These are phyloP conservation scores for Cryphonectria japonica DNA, from an alignment of 2,329 filamentous ascomycete species.

Conservation along the genomic window DNA sequence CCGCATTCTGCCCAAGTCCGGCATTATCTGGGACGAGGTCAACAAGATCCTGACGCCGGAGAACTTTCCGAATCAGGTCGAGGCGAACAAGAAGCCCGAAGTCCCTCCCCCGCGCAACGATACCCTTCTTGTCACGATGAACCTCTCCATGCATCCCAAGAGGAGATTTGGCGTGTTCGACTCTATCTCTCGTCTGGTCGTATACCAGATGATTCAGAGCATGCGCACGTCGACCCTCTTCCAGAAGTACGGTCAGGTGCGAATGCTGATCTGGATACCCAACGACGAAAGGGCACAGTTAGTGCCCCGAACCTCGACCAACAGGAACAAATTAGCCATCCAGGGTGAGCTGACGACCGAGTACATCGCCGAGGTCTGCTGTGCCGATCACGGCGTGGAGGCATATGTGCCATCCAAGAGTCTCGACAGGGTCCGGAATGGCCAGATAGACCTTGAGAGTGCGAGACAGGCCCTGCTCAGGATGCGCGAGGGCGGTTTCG, in stretches of 20 bases:
- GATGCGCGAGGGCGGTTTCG: constrained; percentile 51
- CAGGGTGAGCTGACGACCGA: constrained; percentile 65
- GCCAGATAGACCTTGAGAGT: constrained; percentile 52
- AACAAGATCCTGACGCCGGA: constrained; percentile 53
- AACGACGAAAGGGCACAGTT: constrained; percentile 61
- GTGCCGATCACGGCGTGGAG: constrained; percentile 38
- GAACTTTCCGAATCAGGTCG: constrained; percentile 59
- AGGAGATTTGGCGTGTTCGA: constrained; percentile 55
- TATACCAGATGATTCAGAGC: constrained; percentile 64
- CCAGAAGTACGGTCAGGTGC: constrained; percentile 77
- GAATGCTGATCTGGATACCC: constrained; percentile 75
- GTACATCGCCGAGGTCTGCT: constrained; percentile 62
- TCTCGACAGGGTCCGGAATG: constrained; percentile 46
- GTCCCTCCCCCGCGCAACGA: constrained; percentile 61
- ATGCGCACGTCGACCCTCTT: constrained; percentile 64
- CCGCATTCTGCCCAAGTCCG: constrained; percentile 57
- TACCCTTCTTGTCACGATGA: constrained; percentile 73
- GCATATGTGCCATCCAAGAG: constrained; percentile 15
- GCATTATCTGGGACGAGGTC: constrained; percentile 65
- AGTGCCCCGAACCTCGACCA: constrained; percentile 62
- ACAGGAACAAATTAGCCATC: constrained; percentile 60
- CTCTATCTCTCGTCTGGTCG: constrained; percentile 60
- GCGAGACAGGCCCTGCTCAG: constrained; percentile 42
- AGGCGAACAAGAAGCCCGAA: constrained; percentile 38
- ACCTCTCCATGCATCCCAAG: constrained; percentile 61